Evolutionary conservation across 805 yeast genomes (phyloP), one percentile per base, ranked within the genome.

Genomic region (Brettanomyces anomalus): DNA sequence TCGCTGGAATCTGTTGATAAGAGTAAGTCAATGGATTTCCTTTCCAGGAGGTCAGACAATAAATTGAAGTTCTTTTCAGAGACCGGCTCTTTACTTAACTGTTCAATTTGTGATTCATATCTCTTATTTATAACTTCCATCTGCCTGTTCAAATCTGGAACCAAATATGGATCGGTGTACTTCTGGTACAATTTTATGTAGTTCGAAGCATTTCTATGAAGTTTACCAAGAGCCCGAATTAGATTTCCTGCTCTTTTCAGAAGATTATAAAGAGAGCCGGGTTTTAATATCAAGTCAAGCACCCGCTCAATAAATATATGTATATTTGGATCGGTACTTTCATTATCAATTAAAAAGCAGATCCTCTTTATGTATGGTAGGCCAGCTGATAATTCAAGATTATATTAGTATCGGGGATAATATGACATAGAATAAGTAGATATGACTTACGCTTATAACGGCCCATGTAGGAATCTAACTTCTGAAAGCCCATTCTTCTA

Each of bases 321-420:
- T 4, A 38, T 35, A 4, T 14, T 37, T 35, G 44, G 33, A 13
- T 43, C 37, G 1, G 43, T 39, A 5, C 51, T 49, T 36, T 41
- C 48, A 10, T 43, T 43, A n/a, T 17, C 37, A 14, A 44, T 50
- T 10, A 57, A 50, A 32, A 49, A 48, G 14, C 37, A 40, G 26
- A 54, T 42, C 33, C 59, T 44, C 31, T 45, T 46, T 33, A 57
- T 35, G 20, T 49, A 50, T 8, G 56, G 31, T 7, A 57, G 59
- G 2, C 51, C 48, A 2, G 41, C 43, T 14, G 28, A 24, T 24
- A 11, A 24, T 7, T 24, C 10, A 24, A 7, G 10, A 24, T 11
- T 24, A 7, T 24, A 24, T 24, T 24, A 24, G 28, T 24, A 24
- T 24, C 28, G 10, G 10, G 6, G 10, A 24, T 11, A 7, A 24